Base-by-base conservation (phyloP, 2,329 filamentous ascomycete genomes). In the Fusarium mexicanum region DNA sequence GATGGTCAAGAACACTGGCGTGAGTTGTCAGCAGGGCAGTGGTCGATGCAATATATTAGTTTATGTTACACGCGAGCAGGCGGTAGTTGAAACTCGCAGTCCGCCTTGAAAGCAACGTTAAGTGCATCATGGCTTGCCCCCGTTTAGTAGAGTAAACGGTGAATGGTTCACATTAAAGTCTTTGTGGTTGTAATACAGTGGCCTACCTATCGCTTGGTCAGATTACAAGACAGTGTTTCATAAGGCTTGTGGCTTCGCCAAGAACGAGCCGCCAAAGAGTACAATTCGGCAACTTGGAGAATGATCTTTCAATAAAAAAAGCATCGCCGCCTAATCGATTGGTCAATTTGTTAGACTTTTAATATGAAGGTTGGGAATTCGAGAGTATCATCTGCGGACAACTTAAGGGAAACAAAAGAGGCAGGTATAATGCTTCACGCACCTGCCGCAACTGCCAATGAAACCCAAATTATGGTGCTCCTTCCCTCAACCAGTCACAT, bases 391-490 rank as follows among this genome's bases (percentile, higher is more conserved):
- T 41, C 22, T n/a, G 40, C 4, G 12, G 13, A 41, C 40, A 41
- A 3, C 8, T 14, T 14, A 8, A 14, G 22, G 13, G 14, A 17
- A 41, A 41, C 40, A 6, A n/a, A 14, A 1, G 13, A 47, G 29
- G 46, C 16, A 50, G 12, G 2, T n/a, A 2, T 14, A 8, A 12
- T 16, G 14, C 5, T 8, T 7, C 0, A 2, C 14, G 29, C 29
- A 12, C 16, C 22, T 33, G 14, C 29, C 7, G 10, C 4, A 17
- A 2, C 1, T n/a, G 4, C 29, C 7, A n/a, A 50, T 50, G 0
- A 0, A 33, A 1, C 2, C 4, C 2, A 20, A 3, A 18, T 24
- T 35, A 41, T 14, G 4, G 6, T 5, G 24, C 4, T 7, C 3
- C 10, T 43, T 16, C 13, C 17, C 9, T 3, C 22, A 29, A 60